Conservation (phyloP, 805 yeast species). For the Metschnikowia lunata region DNA sequence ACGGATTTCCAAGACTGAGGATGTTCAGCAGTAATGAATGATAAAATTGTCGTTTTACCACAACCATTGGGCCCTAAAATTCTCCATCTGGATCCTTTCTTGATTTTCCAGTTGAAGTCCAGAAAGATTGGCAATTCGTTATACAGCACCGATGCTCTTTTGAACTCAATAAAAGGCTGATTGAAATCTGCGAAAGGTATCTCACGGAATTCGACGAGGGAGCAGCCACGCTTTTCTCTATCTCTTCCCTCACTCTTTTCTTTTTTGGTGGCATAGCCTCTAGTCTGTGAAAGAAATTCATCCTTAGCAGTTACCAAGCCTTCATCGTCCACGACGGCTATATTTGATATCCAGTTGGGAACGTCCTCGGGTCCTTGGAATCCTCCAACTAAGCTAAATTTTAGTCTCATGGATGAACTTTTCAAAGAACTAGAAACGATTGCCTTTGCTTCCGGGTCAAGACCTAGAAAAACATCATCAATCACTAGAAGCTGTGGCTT, state of each 20-base stretch:
- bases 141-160: constrained; percentile 61
- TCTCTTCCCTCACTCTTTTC: too few species aligned
- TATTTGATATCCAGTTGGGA: constrained; percentile 77
- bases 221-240: too few species aligned
- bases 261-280: too few species aligned
- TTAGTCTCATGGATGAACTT: constrained; percentile 26
- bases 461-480: constrained; percentile 91
- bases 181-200: background rate
- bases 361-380: constrained; percentile 68
- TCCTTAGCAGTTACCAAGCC: constrained; percentile 33
- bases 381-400: constrained; percentile 66
- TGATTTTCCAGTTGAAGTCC: constrained; percentile 62
- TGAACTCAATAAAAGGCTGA: constrained; percentile 41
- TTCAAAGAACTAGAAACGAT: constrained; percentile 54
- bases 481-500: constrained; percentile 64
- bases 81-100: constrained; percentile 80
- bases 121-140: constrained; percentile 55
- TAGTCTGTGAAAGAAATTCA: too few species aligned
- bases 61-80: constrained; percentile 86
- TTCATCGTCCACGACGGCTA: constrained; percentile 55
- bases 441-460: constrained; percentile 70
- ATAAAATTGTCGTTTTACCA: constrained; percentile 85
- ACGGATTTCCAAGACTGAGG: constrained; percentile 91
- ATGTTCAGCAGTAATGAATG: constrained; percentile 88
- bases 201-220: background rate